phyloP scores from a whole-genome alignment of 257 asterid species.

The Jaltomata sinuosa region DNA sequence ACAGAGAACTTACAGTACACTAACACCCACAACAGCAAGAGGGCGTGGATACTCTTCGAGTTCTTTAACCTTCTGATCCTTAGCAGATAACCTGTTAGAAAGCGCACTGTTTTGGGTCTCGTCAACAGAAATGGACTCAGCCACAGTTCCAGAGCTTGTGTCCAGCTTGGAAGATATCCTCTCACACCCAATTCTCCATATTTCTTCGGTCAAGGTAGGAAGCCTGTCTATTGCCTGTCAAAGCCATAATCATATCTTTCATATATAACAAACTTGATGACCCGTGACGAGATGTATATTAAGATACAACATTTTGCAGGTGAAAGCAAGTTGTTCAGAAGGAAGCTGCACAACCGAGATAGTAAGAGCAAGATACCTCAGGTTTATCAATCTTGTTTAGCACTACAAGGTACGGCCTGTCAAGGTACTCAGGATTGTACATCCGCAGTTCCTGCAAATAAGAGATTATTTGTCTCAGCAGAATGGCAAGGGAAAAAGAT shows the following conservation, averaged over 20 bases:
- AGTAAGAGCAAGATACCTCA: conserved; percentile 37
- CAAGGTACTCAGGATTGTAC: conserved; percentile 97
- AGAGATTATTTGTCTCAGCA: neutral
- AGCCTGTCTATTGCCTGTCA: conserved; percentile 67
- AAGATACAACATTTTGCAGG: neutral
- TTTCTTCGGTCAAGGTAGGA: conserved; percentile 51
- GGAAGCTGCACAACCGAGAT: neutral
- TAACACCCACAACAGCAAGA: conserved; percentile 77
- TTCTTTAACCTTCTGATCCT: conserved; percentile 47
- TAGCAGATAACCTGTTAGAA: conserved; percentile 8
- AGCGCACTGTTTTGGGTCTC: conserved; percentile 17
- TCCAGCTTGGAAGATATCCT: conserved; percentile 4
- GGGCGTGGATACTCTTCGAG: conserved; percentile 84
- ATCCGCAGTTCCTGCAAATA: conserved; percentile 78
- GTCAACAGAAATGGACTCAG: conserved; percentile 6
- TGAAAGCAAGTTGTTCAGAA: neutral
- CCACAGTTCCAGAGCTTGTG: conserved; percentile 6
- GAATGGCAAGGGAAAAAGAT: neutral
- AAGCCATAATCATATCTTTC: neutral
- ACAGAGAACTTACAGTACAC: conserved; percentile 70
- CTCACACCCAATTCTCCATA: conserved; percentile 55
- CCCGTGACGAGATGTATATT: neutral
- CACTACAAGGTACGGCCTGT: conserved; percentile 81
- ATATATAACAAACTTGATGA: neutral
- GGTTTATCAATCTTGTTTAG: conserved; percentile 83